Evolutionary conservation across 805 yeast species (phyloP), one percentile per base, ranked within the genome.

Genomic region (Yarrowia bubula): DNA sequence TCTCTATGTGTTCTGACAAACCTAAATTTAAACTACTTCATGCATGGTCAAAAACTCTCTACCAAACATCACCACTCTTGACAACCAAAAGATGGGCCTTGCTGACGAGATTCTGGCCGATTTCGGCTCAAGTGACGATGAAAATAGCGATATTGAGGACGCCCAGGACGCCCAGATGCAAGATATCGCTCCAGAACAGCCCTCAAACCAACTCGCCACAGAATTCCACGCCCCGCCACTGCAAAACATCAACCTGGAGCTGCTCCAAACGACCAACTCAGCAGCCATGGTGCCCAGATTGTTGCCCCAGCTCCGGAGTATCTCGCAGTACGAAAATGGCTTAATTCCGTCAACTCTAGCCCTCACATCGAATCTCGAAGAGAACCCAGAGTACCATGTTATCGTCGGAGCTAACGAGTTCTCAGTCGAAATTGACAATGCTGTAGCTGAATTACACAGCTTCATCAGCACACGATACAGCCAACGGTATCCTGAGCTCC

Each of bases 401-500:
- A 74, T 89, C 10, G 76, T 83, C 5, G 74, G 75, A 13, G 80
- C 86, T 8, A 88, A 87, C 73, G 83, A 80, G 47, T 70, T 83
- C n/a, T 76, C 86, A 0, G 80, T 81, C 10, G 80, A 84, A 7
- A 79, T 89, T 2, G 80, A 81, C 51, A 77, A 77, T 13, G 93
- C 89, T 67, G 83, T 88, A 4, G 68, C 74, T 0, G 66, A 78
- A 2, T 71, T 88, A 9, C 83, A 83, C 66, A 73, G 79, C 6
- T 82, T 82, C 61, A 75, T 88, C 41, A 82, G 79, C 55, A 71
- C 80, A 0, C 79, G 80, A 31, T 92, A 90, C 71, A 75, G 79
- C 9, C 79, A 81, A 3, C 82, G 86, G 15, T 91, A 90, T 75
- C 86, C 89, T 0, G 97, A 92, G 70, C 76, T 92, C 58, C 88